Evolutionary conservation across 225 moss, liverwort and hornwort genomes (phyloP).

Genomic region (Polytrichum commune): DNA sequence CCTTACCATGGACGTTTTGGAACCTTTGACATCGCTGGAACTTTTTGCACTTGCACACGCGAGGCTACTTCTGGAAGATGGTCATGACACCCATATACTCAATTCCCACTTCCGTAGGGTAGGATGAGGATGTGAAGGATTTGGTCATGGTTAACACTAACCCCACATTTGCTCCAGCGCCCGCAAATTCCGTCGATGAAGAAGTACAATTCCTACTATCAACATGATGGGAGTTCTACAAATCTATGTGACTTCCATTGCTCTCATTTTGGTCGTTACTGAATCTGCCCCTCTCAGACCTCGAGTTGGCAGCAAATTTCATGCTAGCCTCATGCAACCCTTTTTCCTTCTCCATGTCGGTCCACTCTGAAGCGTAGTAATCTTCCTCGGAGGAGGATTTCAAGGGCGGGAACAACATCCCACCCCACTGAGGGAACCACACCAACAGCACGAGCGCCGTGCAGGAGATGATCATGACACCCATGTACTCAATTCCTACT

Average conservation of each 20-base stretch:
- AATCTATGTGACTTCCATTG: too few relatives aligned
- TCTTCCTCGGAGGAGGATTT: conserved; percentile 56
- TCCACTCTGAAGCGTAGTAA: conserved; percentile 70
- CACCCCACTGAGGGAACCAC: conserved; percentile 85
- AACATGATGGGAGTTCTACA: too few relatives aligned
- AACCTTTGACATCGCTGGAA: too few relatives aligned
- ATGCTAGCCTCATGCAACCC: conserved; percentile 40
- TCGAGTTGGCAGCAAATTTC: conserved; percentile 68
- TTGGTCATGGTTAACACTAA: conserved; percentile 54
- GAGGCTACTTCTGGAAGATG: not conserved
- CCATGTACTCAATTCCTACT: conserved; percentile 67
- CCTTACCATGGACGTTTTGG: too few relatives aligned
- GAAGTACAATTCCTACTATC: too few relatives aligned
- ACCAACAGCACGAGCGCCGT: conserved; percentile 39
- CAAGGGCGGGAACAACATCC: conserved; percentile 51
- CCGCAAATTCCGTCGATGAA: conserved; percentile 38
- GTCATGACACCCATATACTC: conserved; percentile 80
- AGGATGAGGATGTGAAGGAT: conserved; percentile 50
- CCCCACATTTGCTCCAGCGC: conserved; percentile 70
- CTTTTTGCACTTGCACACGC: too few relatives aligned
- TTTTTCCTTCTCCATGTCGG: conserved; percentile 41
- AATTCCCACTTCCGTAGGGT: conserved; percentile 55
- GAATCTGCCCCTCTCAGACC: conserved; percentile 47
- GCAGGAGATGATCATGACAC: conserved; percentile 55
- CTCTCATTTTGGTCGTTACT: not conserved